Conservation (phyloP, 179 eudicot species). For the Amaranthus tricolor region DNA sequence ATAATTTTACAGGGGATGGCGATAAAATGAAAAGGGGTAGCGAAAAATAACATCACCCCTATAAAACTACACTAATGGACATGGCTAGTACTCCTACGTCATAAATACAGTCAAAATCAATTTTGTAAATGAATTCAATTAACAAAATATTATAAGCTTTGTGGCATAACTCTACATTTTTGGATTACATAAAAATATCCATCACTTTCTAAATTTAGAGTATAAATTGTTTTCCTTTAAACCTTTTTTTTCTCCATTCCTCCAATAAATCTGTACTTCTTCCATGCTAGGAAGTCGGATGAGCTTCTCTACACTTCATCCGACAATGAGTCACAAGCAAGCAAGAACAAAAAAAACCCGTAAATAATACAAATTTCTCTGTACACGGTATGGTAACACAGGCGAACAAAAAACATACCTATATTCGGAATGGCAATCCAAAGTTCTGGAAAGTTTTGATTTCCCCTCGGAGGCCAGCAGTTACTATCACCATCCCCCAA, state of each 20-base stretch:
- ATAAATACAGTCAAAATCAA: constrained; percentile 21
- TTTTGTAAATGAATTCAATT: constrained; percentile 33
- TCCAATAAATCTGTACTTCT: constrained; percentile 32
- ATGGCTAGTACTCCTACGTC: constrained; percentile 21
- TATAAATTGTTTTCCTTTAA: constrained; percentile 10
- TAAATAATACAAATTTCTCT: constrained; percentile 62
- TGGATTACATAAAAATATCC: constrained; percentile 21
- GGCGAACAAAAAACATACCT: constrained; percentile 19
- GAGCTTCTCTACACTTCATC: constrained; percentile 9
- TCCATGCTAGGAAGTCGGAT: constrained; percentile 18
- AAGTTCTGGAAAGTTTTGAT: constrained; percentile 86
- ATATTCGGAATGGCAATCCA: constrained; percentile 65
- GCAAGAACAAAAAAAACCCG: constrained; percentile 39
- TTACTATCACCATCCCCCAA: constrained; percentile 88
- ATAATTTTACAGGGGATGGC: too few species aligned
- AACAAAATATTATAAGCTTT: constrained; percentile 26
- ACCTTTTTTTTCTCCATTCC: constrained; percentile 2
- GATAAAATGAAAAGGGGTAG: too few species aligned
- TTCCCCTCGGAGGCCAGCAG: constrained; percentile 79
- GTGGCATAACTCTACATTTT: constrained; percentile 39
- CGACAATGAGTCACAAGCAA: constrained; percentile 35
- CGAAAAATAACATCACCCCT: too few species aligned
- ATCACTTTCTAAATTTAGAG: constrained; percentile 20
- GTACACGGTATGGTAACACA: constrained; percentile 46
- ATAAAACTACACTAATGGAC: too few species aligned